Percentiles rank a stretch among this genome's conserved stretches.
These are phyloP conservation scores for Dianthus caryophyllus DNA, from an alignment of 148 eudicot species.

Conservation along the genomic window DNA sequence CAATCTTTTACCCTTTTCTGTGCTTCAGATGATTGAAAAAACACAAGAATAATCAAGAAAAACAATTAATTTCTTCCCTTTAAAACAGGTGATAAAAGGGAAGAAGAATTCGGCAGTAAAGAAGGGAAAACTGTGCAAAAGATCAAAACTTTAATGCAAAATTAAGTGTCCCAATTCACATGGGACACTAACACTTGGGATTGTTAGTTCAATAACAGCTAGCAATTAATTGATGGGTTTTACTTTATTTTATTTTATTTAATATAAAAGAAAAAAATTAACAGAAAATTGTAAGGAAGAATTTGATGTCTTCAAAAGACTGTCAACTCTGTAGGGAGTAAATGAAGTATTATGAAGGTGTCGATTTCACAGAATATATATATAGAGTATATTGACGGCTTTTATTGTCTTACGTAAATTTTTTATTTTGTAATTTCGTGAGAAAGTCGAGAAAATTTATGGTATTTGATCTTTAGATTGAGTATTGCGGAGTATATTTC, in stretches of 20 bases:
- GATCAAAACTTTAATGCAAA: background rate
- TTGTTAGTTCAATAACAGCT: conserved; percentile 18
- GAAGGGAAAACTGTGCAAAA: conserved; percentile 10
- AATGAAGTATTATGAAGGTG: conserved; percentile 5
- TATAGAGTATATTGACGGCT: background rate
- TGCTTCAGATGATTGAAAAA: conserved; percentile 6
- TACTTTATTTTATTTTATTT: background rate
- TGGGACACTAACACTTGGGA: conserved; percentile 21
- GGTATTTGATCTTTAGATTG: no score
- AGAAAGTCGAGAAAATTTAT: no score
- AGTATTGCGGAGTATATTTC: no score
- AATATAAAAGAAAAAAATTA: no score
- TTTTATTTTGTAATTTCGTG: no score
- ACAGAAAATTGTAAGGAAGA: background rate
- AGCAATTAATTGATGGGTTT: conserved; percentile 22
- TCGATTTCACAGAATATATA: conserved; percentile 1
- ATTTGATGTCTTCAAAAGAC: background rate
- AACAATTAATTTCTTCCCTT: background rate
- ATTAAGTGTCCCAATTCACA: conserved; percentile 22
- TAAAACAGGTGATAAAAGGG: conserved; percentile 9
- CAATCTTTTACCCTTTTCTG: background rate
- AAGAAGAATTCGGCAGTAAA: conserved; percentile 15
- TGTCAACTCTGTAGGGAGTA: conserved; percentile 8
- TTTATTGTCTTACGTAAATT: no score
- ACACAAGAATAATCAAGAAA: conserved; percentile 3